These are phyloP conservation scores for Gynostemma pentaphyllum DNA, from an alignment of 306 rosid genomes.

Conservation along the genomic window DNA sequence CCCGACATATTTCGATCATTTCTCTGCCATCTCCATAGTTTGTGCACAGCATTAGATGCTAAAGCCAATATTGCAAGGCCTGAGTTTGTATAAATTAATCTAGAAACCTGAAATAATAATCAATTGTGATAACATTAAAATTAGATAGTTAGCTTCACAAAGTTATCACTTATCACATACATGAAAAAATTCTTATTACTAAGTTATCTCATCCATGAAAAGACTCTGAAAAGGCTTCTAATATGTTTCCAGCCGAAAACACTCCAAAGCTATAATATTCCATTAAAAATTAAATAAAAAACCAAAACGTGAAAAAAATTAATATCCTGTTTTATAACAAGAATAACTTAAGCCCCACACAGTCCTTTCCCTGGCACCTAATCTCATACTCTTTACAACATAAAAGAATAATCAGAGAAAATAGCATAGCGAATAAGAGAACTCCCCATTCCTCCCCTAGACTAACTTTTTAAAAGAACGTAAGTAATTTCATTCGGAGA, in stretches of 20 bases:
- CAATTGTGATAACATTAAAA: constrained; percentile 15
- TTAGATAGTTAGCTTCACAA: neutral
- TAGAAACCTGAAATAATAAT: constrained; percentile 62
- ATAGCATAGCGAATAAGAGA: neutral
- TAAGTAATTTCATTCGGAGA: neutral
- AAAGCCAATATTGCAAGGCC: constrained; percentile 86
- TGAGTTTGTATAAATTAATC: constrained; percentile 90
- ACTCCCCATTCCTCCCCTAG: neutral
- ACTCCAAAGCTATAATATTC: neutral
- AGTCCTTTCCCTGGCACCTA: neutral
- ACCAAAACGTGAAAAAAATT: neutral
- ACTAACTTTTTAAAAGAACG: neutral
- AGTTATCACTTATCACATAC: neutral
- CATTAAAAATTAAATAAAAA: neutral
- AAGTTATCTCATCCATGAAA: neutral
- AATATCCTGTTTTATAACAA: neutral
- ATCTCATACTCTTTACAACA: neutral
- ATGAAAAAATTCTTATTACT: neutral
- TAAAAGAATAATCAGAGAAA: neutral
- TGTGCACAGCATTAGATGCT: constrained; percentile 96
- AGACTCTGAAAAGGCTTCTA: neutral
- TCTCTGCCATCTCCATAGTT: constrained; percentile 99
- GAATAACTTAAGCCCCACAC: neutral
- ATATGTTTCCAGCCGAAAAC: neutral
- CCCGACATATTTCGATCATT: constrained; percentile 49